Evolutionary conservation across 345 rosid species (phyloP).

Genomic region (Heritiera littoralis): DNA sequence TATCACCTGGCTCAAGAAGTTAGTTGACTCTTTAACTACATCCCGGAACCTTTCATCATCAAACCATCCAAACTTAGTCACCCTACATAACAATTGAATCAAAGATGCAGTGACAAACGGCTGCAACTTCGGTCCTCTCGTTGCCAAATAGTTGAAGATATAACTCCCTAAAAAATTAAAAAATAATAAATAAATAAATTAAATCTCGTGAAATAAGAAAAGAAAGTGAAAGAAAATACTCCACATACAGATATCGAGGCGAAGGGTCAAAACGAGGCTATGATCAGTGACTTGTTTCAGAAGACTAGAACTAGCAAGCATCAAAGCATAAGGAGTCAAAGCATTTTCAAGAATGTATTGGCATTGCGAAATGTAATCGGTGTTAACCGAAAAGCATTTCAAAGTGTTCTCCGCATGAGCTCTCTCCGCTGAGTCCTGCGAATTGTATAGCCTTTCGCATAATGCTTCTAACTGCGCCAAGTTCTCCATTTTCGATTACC

Average conservation of each 20-base stretch:
- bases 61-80: constrained; percentile 98
- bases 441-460: constrained; percentile 93
- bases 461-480: constrained; percentile 94
- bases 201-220: not conserved
- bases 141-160: constrained; percentile 80
- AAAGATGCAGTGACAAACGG: constrained; percentile 81
- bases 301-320: constrained; percentile 99
- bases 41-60: constrained; percentile 95
- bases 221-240: constrained; percentile 3
- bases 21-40: constrained; percentile 74
- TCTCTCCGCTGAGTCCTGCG: constrained; percentile 90
- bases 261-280: constrained; percentile 76
- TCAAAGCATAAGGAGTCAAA: constrained; percentile 88
- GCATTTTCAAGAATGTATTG: constrained; percentile 98
- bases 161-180: constrained; percentile 57
- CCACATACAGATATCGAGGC: constrained; percentile 83
- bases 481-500: constrained; percentile 74
- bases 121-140: constrained; percentile 89
- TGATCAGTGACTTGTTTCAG: constrained; percentile 95
- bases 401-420: constrained; percentile 92
- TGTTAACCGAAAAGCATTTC: constrained; percentile 86
- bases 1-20: constrained; percentile 86
- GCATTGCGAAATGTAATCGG: constrained; percentile 90
- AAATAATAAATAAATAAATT: not conserved
- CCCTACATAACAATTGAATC: constrained; percentile 86